Evolutionary conservation across 805 yeast genomes (phyloP).

Genomic region (Brettanomyces sp.): DNA sequence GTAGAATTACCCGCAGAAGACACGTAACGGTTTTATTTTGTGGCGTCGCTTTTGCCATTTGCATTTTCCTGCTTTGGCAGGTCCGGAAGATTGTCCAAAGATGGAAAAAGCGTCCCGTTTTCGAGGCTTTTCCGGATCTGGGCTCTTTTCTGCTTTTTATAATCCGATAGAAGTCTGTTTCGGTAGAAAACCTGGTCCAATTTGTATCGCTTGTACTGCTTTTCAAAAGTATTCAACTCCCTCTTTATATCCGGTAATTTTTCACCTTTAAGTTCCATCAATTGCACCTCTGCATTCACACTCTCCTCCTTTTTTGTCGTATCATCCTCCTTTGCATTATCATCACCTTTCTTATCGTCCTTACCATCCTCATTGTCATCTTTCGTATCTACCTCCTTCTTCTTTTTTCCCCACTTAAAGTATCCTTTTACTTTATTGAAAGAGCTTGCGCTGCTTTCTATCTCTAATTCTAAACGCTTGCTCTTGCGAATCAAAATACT

Average conservation of each 20-base stretch:
- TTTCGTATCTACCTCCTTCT: constrained; percentile 5
- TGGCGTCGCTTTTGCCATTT: no score
- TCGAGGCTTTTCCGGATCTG: constrained; percentile 24
- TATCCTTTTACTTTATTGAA: constrained; percentile 18
- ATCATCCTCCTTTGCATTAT: constrained; percentile 1
- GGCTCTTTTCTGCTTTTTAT: constrained; percentile 25
- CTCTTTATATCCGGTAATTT: constrained; percentile 4
- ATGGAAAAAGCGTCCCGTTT: constrained; percentile 33
- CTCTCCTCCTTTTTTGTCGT: neutral
- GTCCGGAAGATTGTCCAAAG: constrained; percentile 15
- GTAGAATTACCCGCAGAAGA: neutral
- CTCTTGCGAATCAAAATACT: constrained; percentile 24
- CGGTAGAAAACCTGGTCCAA: constrained; percentile 34
- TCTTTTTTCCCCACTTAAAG: constrained; percentile 10
- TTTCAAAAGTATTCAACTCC: constrained; percentile 14
- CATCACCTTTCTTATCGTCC: constrained; percentile 5
- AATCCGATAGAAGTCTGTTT: constrained; percentile 28
- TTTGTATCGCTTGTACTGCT: constrained; percentile 28
- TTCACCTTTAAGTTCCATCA: constrained; percentile 4
- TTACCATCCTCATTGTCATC: constrained; percentile 5
- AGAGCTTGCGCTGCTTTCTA: constrained; percentile 15
- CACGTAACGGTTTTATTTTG: neutral
- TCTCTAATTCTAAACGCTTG: constrained; percentile 24
- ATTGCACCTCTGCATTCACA: constrained; percentile 4
- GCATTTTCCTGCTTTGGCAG: constrained; percentile 1